Evolutionary conservation across 2,329 filamentous ascomycete genomes (phyloP).

Genomic region (Phaeosphaeria sp.): DNA sequence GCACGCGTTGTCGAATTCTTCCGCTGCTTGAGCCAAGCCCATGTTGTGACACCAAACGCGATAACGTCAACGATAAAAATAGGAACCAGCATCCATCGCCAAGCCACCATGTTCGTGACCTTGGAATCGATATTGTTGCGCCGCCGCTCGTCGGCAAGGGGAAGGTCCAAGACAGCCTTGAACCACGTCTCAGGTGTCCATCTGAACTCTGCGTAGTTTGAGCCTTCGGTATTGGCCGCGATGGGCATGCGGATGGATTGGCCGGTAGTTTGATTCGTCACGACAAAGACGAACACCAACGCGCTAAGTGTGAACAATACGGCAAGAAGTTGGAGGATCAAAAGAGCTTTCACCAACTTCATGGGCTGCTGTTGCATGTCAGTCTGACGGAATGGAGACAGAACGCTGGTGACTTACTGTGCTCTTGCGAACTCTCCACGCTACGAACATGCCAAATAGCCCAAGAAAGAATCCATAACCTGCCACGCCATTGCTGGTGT

Average conservation of each 20-base stretch:
- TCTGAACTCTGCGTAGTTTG: conserved; percentile 28
- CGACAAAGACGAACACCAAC: conserved; percentile 38
- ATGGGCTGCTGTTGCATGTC: conserved; percentile 21
- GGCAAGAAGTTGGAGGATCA: conserved; percentile 39
- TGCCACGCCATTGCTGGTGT: conserved; percentile 37
- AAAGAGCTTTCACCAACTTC: conserved; percentile 43
- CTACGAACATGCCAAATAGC: conserved; percentile 36
- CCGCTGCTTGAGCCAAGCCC: conserved; percentile 28
- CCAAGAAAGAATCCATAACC: conserved; percentile 43
- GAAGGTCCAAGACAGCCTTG: conserved; percentile 38
- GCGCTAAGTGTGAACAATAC: conserved; percentile 38
- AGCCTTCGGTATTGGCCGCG: conserved; percentile 23
- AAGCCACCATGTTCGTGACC: conserved; percentile 38
- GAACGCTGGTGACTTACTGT: conserved; percentile 11
- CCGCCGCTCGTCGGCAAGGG: conserved; percentile 22
- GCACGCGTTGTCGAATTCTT: conserved; percentile 17
- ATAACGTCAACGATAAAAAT: conserved; percentile 33
- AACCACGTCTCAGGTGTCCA: conserved; percentile 46
- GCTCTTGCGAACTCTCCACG: conserved; percentile 28
- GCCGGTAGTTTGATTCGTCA: conserved; percentile 36
- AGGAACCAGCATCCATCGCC: conserved; percentile 42
- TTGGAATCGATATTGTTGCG: conserved; percentile 25
- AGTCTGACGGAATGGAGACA: neutral
- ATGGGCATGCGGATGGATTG: conserved; percentile 31
- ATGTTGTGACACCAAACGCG: conserved; percentile 22